Conservation (phyloP, 2,329 filamentous ascomycete genomes). For the Clonostachys rhizophaga region DNA sequence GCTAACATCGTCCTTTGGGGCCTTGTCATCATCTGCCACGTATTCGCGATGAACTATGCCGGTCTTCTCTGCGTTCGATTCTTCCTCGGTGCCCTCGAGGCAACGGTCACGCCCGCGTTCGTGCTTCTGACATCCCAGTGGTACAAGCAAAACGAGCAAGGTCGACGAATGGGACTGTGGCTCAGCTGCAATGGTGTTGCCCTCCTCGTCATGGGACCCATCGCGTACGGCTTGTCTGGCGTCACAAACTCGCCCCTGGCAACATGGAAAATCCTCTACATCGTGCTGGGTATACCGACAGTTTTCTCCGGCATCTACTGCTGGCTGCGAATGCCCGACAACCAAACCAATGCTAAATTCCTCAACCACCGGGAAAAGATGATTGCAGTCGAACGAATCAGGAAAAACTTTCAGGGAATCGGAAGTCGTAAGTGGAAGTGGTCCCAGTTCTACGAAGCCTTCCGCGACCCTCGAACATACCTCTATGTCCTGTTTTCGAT, state of each 20-base stretch:
- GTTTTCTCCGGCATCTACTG: constrained; percentile 9
- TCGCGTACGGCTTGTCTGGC: constrained; percentile 13
- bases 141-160: constrained; percentile 22
- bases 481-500: constrained; percentile 34
- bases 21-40: constrained; percentile 13
- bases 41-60: constrained; percentile 10
- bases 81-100: constrained; percentile 15
- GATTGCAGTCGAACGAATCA: constrained; percentile 49
- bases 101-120: constrained; percentile 14
- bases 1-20: constrained; percentile 34
- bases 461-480: constrained; percentile 27
- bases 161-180: constrained; percentile 17
- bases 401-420: constrained; percentile 39
- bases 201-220: constrained; percentile 9
- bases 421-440: constrained; percentile 24
- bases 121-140: constrained; percentile 14
- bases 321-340: constrained; percentile 52
- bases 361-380: constrained; percentile 48
- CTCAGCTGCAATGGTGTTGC: constrained; percentile 10
- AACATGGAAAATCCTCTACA: constrained; percentile 15
- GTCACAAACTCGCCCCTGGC: constrained; percentile 4
- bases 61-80: constrained; percentile 11
- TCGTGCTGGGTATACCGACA: constrained; percentile 18
- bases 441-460: constrained; percentile 27
- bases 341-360: constrained; percentile 52